A percentile compares a stretch with the other conserved stretches of the same genome.
Conservation (phyloP, 169 alveolate genomes). For the Plasmodium chabaudi region DNA sequence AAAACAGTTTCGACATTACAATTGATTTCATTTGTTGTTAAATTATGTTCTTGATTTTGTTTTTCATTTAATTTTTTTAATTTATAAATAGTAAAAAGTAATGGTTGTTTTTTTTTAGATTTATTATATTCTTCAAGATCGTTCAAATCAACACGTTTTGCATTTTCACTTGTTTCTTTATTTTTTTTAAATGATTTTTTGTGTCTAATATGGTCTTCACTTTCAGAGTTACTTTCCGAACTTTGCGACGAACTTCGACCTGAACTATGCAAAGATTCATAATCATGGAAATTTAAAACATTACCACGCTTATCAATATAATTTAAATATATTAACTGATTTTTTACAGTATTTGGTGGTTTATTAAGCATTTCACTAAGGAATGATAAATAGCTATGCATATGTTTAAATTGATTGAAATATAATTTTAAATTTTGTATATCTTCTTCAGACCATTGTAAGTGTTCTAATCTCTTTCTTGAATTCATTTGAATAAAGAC, state of each 20-base stretch:
- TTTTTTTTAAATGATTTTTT: neutral
- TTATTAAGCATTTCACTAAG: constrained; percentile 67
- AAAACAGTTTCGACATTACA: constrained; percentile 48
- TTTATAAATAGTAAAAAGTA: constrained; percentile 37
- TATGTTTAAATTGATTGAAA: constrained; percentile 65
- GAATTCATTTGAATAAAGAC: constrained; percentile 36
- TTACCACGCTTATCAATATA: constrained; percentile 55
- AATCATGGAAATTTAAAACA: constrained; percentile 13
- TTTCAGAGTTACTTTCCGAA: neutral
- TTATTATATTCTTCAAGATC: neutral
- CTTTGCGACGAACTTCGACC: neutral
- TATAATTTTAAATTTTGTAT: constrained; percentile 30
- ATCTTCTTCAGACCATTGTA: constrained; percentile 66
- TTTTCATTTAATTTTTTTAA: constrained; percentile 45
- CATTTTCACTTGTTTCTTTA: neutral
- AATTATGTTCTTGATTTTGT: constrained; percentile 1
- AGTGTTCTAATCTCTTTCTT: constrained; percentile 49
- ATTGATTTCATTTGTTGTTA: constrained; percentile 27
- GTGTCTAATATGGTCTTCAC: neutral
- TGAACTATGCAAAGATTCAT: neutral
- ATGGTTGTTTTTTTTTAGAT: constrained; percentile 47
- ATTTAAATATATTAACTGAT: constrained; percentile 46
- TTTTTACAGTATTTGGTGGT: constrained; percentile 40
- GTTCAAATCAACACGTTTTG: neutral
- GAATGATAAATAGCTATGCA: constrained; percentile 55